phyloP scores from a whole-genome alignment of 2,329 filamentous ascomycete species.

The Aureobasidium leucospermi region DNA sequence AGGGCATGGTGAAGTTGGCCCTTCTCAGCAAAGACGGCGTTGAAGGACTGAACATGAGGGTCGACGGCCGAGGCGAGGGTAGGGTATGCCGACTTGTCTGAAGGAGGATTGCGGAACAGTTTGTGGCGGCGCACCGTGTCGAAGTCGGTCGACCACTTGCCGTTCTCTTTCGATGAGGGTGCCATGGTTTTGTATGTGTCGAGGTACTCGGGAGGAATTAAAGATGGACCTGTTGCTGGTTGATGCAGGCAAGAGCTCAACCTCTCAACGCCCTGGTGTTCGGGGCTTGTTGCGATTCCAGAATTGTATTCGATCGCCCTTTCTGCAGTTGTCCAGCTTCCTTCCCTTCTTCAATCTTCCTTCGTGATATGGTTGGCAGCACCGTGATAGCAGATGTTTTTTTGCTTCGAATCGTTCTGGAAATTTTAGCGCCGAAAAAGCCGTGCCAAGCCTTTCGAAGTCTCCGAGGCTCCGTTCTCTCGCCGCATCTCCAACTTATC shows the following conservation, averaged over 20 bases:
- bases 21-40: conserved; percentile 70
- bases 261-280: background rate
- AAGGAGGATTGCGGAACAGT: conserved; percentile 82
- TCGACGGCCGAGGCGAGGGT: conserved; percentile 76
- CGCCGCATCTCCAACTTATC: background rate
- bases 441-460: background rate
- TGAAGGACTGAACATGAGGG: conserved; percentile 94
- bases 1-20: conserved; percentile 69
- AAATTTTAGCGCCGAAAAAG: conserved; percentile 12
- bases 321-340: background rate
- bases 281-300: background rate
- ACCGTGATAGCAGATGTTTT: conserved; percentile 12
- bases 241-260: background rate
- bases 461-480: conserved; percentile 1
- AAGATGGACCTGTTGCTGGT: background rate
- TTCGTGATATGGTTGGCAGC: background rate
- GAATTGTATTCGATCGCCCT: background rate
- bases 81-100: conserved; percentile 81
- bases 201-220: background rate
- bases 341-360: background rate
- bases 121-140: conserved; percentile 78
- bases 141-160: conserved; percentile 77
- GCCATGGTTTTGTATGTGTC: conserved; percentile 22
- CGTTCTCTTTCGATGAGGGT: conserved; percentile 49
- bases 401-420: conserved; percentile 12